A percentile compares a stretch with the other conserved stretches of the same genome.
phyloP scores from a whole-genome alignment of 2,329 filamentous ascomycete species.

The Thielaviopsis euricoi region DNA sequence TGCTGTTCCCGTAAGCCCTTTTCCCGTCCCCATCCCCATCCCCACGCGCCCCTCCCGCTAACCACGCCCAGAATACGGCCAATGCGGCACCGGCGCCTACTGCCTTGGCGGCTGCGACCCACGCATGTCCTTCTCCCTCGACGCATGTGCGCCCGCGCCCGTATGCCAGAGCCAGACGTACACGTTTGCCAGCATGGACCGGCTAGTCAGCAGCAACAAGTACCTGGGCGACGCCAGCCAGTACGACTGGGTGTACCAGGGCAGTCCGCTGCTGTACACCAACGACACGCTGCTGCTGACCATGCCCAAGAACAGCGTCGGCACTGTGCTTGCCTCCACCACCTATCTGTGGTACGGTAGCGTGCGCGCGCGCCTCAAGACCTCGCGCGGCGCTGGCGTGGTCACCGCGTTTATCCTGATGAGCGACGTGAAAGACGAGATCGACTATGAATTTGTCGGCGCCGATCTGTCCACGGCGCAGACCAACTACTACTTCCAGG shows the following conservation, averaged over 20 bases:
- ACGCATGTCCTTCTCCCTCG: conserved; percentile 62
- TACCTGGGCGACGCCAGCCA: conserved; percentile 73
- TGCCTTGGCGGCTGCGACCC: conserved; percentile 94
- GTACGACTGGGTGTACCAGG: conserved; percentile 80
- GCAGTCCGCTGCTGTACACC: conserved; percentile 51
- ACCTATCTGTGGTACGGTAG: conserved; percentile 96
- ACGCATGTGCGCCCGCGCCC: conserved; percentile 73
- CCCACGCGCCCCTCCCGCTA: neutral
- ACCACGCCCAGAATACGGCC: conserved; percentile 55
- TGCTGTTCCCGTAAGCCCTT: conserved; percentile 63
- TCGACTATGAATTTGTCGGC: conserved; percentile 92
- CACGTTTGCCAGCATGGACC: conserved; percentile 55
- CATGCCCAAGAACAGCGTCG: conserved; percentile 72
- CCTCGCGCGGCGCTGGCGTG: conserved; percentile 69
- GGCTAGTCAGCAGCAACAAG: conserved; percentile 53
- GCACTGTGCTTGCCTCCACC: conserved; percentile 70
- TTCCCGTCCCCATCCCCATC: neutral
- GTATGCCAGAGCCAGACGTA: conserved; percentile 62
- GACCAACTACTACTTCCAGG: conserved; percentile 96
- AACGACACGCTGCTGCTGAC: conserved; percentile 66
- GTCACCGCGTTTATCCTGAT: conserved; percentile 95
- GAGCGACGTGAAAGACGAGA: conserved; percentile 93
- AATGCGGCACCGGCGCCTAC: conserved; percentile 87
- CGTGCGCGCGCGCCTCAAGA: conserved; percentile 71
- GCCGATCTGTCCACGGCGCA: conserved; percentile 61